These are phyloP conservation scores for Candida ulmi DNA, from an alignment of 805 yeast species.

Conservation along the genomic window DNA sequence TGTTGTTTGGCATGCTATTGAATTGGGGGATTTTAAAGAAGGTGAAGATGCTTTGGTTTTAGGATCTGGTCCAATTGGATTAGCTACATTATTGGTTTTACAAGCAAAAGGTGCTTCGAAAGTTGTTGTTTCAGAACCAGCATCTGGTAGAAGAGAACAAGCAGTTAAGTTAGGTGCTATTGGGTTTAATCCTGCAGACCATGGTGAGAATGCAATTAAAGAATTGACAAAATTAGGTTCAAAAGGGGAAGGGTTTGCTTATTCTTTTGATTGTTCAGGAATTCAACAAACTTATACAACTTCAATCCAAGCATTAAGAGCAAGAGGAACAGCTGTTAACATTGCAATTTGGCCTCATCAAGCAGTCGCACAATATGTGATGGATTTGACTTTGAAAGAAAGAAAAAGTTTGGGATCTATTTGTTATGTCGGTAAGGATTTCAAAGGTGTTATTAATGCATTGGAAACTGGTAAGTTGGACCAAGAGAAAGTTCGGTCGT, in stretches of 20 bases:
- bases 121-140: conserved; percentile 59
- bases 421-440: too few relatives aligned
- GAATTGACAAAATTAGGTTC: conserved; percentile 31
- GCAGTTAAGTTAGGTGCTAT: conserved; percentile 44
- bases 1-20: conserved; percentile 55
- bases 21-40: conserved; percentile 34
- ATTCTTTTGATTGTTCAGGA: conserved; percentile 50
- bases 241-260: conserved; percentile 40
- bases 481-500: conserved; percentile 27
- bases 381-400: conserved; percentile 39
- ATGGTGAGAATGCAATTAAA: conserved; percentile 25
- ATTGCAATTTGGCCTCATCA: conserved; percentile 46
- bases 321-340: conserved; percentile 33
- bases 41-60: conserved; percentile 47
- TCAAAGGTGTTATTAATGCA: conserved; percentile 36
- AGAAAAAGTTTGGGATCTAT: too few relatives aligned
- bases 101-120: conserved; percentile 41
- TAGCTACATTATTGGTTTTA: conserved; percentile 48
- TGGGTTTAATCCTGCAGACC: conserved; percentile 36
- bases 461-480: conserved; percentile 32
- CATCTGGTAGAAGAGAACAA: conserved; percentile 51
- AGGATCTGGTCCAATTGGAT: conserved; percentile 62
- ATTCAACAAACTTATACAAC: conserved; percentile 38
- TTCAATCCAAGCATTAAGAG: conserved; percentile 33
- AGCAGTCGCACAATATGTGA: conserved; percentile 37